Conservation (phyloP, 2,329 filamentous ascomycete genomes). For the Amylocarpus encephaloides region DNA sequence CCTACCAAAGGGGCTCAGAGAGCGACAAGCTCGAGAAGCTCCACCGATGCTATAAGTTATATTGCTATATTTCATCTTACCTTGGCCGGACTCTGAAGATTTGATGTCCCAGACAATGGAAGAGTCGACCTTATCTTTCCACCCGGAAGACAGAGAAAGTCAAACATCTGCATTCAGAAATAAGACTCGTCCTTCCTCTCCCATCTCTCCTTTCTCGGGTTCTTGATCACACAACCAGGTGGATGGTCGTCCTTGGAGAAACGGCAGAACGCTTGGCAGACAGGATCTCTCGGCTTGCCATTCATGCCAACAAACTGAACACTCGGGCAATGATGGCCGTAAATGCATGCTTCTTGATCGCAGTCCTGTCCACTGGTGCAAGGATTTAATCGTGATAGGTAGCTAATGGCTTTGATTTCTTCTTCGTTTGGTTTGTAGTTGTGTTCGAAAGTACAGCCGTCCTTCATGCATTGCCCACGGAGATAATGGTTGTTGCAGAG, state of each 20-base stretch:
- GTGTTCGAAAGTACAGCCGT: conserved; percentile 52
- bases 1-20: no score
- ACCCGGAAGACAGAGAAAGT: no score
- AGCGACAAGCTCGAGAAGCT: no score
- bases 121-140: no score
- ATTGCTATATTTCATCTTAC: no score
- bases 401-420: conserved; percentile 50
- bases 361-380: conserved; percentile 54
- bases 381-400: conserved; percentile 50
- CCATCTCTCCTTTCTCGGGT: conserved; percentile 25
- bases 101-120: no score
- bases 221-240: conserved; percentile 40
- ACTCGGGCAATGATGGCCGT: conserved; percentile 48
- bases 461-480: conserved; percentile 49
- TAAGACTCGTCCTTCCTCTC: conserved; percentile 15
- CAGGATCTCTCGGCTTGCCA: conserved; percentile 33
- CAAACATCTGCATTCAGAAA: no score
- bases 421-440: conserved; percentile 46
- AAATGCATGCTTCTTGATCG: conserved; percentile 51
- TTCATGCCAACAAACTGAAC: conserved; percentile 12
- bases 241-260: conserved; percentile 49
- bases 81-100: no score
- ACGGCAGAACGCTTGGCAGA: conserved; percentile 51
- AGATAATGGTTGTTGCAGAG: conserved; percentile 59
- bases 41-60: no score